Evolutionary conservation across 768 basidiomycete species (phyloP), one percentile per base, ranked within the genome.

Genomic region (Russula griseocarnosa): DNA sequence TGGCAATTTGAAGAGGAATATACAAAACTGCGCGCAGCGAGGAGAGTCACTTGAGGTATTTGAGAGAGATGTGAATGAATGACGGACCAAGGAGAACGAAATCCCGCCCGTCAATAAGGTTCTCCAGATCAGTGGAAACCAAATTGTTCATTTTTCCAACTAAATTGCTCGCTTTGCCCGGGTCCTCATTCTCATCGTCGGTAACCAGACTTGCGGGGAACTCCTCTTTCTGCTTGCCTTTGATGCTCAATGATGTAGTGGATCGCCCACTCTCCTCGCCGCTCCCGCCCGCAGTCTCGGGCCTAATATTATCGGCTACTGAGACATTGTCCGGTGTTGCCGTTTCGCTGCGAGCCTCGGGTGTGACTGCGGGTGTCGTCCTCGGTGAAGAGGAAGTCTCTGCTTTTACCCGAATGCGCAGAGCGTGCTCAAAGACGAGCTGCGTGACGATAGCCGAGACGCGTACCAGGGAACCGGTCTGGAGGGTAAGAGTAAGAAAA

Each of bases 141-240:
- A 91, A 74, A 60, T 90, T 92, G 72, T 87, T 92, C 71, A 92
- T 85, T 71, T 83, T 88, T 11, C 91, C 90, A 42, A 85, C 81
- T 22, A 89, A 73, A 69, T 86, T 85, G 10, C 74, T 75, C 13
- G 74, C 71, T 34, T 63, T 56, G 3, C 52, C 47, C 28, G 26
- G 11, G 38, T 57, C 55, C 44, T 55, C 54, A 20, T 44, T 7
- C 22, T 36, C 42, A 26, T 59, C 32, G 53, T 66, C 44, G 55
- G 56, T 16, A 5, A 28, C 56, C 26, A 47, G 53, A n/a, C 66
- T 40, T 14, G 55, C 34, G 10, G 20, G 18, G 30, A 44, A n/a
- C 22, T 55, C 51, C 47, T 53, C 60, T 6, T 32, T 61, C 44
- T 58, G 64, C 54, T 67, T 67, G 36, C 68, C 63, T 65, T 71